Percentiles rank a stretch among this genome's conserved stretches.
phyloP scores from a whole-genome alignment of 1,284 basidiomycete species.

The Trichosporon sp. region DNA sequence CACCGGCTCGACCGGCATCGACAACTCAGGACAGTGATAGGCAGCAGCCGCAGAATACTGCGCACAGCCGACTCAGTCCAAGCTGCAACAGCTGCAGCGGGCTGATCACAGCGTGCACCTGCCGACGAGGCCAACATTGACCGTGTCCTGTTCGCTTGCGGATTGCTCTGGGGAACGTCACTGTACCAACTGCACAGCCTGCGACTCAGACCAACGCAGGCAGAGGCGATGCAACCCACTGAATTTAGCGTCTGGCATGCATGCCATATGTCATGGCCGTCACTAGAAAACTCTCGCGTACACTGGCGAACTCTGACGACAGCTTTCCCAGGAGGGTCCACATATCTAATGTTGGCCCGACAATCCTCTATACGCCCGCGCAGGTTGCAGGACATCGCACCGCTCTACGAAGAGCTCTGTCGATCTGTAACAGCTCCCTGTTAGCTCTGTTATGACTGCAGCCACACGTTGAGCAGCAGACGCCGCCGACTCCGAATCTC shows the following conservation, averaged over 20 bases:
- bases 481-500: constrained; percentile 1
- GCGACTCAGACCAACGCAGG: background rate
- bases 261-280: too few relatives aligned
- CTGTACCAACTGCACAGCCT: background rate
- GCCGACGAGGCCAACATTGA: background rate
- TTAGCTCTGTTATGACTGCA: background rate
- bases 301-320: too few relatives aligned
- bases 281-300: too few relatives aligned
- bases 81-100: background rate
- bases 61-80: background rate
- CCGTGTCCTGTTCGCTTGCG: background rate
- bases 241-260: too few relatives aligned
- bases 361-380: background rate
- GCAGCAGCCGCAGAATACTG: background rate
- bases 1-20: too few relatives aligned
- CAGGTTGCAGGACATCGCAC: background rate
- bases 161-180: background rate
- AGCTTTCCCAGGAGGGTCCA: too few relatives aligned
- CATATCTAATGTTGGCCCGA: too few relatives aligned
- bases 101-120: background rate
- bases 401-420: background rate
- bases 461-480: background rate
- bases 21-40: background rate
- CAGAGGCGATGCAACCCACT: background rate
- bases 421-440: background rate